phyloP scores from a whole-genome alignment of 306 rosid species.

The Alnus rubra region DNA sequence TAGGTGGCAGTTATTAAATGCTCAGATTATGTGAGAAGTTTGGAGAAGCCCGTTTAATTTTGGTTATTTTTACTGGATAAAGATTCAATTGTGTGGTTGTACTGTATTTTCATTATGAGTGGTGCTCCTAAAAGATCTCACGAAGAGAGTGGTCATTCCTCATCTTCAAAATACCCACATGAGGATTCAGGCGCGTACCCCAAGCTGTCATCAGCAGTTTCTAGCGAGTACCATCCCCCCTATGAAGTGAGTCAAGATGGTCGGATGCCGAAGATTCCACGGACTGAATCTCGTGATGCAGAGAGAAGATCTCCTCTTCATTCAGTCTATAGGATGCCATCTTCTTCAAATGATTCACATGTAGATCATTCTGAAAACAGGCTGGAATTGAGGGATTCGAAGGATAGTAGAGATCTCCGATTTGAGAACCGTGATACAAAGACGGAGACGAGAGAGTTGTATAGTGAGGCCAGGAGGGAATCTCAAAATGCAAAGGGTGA shows the following conservation, averaged over 20 bases:
- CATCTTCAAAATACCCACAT: conserved; percentile 65
- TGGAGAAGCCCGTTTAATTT: conserved; percentile 18
- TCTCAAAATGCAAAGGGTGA: conserved; percentile 65
- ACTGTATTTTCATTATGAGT: conserved; percentile 55
- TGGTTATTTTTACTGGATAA: conserved; percentile 26
- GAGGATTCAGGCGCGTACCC: conserved; percentile 64
- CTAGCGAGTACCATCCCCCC: conserved; percentile 62
- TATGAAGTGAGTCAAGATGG: conserved; percentile 67
- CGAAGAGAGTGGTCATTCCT: conserved; percentile 65
- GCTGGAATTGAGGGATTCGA: conserved; percentile 63
- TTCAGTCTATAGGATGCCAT: conserved; percentile 52
- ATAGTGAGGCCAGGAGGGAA: conserved; percentile 66
- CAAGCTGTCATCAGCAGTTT: conserved; percentile 54
- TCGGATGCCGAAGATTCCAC: conserved; percentile 53
- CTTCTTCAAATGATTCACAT: conserved; percentile 64
- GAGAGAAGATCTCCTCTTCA: conserved; percentile 83
- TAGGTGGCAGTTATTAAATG: conserved; percentile 15
- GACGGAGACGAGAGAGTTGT: conserved; percentile 62
- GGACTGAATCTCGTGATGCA: conserved; percentile 68
- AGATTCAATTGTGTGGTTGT: conserved; percentile 26
- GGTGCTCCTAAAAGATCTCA: conserved; percentile 76
- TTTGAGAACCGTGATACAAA: conserved; percentile 77
- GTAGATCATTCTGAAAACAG: conserved; percentile 60
- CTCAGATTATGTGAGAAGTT: neutral
- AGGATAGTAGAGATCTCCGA: conserved; percentile 61